Evolutionary conservation across 1,284 basidiomycete genomes (phyloP).

Genomic region (Agaricales sp.): DNA sequence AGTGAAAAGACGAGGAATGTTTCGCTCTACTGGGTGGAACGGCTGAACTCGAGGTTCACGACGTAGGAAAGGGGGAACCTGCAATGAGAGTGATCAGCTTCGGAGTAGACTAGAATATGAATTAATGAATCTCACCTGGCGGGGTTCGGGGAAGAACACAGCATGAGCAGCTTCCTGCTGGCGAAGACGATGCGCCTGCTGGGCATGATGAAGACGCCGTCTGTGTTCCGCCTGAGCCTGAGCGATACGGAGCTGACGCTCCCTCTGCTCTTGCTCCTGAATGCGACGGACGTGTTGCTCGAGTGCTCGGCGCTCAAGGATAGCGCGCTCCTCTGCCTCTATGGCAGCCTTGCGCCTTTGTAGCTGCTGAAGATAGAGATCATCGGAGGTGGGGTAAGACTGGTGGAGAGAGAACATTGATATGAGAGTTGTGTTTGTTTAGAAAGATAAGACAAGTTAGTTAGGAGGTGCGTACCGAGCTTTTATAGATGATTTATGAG

Average conservation of each 20-base stretch:
- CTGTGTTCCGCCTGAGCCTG: not conserved
- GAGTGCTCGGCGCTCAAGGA: not conserved
- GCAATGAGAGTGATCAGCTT: too few relatives aligned
- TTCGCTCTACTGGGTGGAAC: too few relatives aligned
- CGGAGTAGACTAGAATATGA: too few relatives aligned
- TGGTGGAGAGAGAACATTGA: not conserved
- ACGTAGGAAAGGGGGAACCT: too few relatives aligned
- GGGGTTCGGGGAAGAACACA: not conserved
- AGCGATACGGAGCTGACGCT: not conserved
- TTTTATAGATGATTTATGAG: not conserved
- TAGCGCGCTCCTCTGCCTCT: not conserved
- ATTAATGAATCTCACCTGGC: not conserved
- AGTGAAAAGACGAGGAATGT: too few relatives aligned
- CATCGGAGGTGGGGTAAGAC: not conserved
- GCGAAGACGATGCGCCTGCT: not conserved
- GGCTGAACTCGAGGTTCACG: too few relatives aligned
- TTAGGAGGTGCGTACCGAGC: not conserved
- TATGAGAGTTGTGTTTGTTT: not conserved
- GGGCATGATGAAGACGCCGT: not conserved
- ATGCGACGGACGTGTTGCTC: not conserved
- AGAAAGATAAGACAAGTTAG: not conserved
- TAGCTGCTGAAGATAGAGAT: not conserved
- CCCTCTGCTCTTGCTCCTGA: not conserved
- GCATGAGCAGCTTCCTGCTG: not conserved
- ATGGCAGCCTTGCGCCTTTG: not conserved